phyloP scores from a whole-genome alignment of 768 basidiomycete genomes.

The Suillus fuscotomentosus region DNA sequence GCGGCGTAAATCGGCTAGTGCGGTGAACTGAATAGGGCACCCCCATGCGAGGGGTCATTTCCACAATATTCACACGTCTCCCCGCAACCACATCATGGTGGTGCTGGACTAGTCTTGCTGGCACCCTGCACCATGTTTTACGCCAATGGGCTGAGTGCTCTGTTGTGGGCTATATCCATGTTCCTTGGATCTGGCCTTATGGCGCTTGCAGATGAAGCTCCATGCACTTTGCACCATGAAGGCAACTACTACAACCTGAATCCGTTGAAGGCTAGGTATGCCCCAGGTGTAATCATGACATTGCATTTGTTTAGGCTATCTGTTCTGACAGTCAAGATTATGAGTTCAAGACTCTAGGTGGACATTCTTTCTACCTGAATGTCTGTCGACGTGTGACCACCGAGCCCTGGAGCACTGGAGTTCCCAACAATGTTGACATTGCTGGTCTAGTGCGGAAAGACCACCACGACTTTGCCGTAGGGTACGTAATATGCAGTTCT shows the following conservation, averaged over 20 bases:
- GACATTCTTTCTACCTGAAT: constrained; percentile 54
- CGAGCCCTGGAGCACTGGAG: constrained; percentile 59
- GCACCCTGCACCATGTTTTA: constrained; percentile 2
- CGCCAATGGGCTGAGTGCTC: constrained; percentile 2
- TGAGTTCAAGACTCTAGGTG: constrained; percentile 45
- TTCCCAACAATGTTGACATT: constrained; percentile 51
- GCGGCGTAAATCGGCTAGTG: constrained; percentile 29
- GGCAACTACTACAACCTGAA: constrained; percentile 69
- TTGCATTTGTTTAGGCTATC: constrained; percentile 6
- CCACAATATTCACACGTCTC: neutral
- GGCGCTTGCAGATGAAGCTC: constrained; percentile 41
- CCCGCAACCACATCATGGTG: neutral
- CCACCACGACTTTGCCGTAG: constrained; percentile 71
- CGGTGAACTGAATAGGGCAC: constrained; percentile 17
- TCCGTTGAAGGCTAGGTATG: constrained; percentile 57
- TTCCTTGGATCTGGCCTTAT: constrained; percentile 7
- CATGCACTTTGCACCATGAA: constrained; percentile 57
- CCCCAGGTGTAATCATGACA: neutral
- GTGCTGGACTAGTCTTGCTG: neutral
- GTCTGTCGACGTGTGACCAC: constrained; percentile 56
- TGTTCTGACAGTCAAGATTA: constrained; percentile 58
- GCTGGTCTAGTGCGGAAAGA: constrained; percentile 60
- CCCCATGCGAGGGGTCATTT: constrained; percentile 23
- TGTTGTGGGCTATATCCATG: neutral
- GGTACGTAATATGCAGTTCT: constrained; percentile 40